Evolutionary conservation across 768 basidiomycete species (phyloP).

Genomic region (Pisolithus albus): DNA sequence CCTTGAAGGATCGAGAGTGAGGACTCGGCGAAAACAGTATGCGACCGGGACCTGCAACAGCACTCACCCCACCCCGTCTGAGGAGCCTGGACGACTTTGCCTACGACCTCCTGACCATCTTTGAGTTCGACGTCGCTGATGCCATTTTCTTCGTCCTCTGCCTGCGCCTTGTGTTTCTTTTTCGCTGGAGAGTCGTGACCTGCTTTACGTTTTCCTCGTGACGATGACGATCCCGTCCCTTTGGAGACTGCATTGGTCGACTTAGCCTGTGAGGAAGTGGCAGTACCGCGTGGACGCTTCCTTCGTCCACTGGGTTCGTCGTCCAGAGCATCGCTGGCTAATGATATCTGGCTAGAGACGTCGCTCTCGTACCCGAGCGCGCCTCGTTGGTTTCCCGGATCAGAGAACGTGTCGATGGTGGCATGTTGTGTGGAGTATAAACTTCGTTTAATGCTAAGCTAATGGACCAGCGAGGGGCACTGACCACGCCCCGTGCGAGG

Average conservation of each 20-base stretch:
- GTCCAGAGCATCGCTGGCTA: constrained; percentile 43
- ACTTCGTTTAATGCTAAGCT: no score
- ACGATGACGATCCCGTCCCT: constrained; percentile 6
- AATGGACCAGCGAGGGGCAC: no score
- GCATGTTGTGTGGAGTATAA: no score
- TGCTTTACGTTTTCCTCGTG: constrained; percentile 17
- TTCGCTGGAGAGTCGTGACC: constrained; percentile 11
- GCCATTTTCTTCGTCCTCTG: constrained; percentile 19
- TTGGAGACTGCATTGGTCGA: constrained; percentile 12
- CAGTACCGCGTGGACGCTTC: constrained; percentile 17
- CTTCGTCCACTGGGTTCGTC: constrained; percentile 23
- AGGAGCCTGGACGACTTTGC: constrained; percentile 73
- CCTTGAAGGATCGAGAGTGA: constrained; percentile 43
- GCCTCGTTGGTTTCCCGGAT: background rate
- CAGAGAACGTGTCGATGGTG: background rate
- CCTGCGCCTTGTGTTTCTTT: constrained; percentile 19
- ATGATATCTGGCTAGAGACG: constrained; percentile 10
- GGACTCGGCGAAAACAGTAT: background rate
- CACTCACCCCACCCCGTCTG: constrained; percentile 69
- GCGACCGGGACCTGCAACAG: background rate
- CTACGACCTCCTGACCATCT: constrained; percentile 67
- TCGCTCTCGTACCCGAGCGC: background rate
- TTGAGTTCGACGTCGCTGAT: constrained; percentile 41
- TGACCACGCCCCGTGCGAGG: no score
- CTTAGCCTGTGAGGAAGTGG: constrained; percentile 22